Conservation (phyloP, 441 rosid genomes). For the Hura crepitans region DNA sequence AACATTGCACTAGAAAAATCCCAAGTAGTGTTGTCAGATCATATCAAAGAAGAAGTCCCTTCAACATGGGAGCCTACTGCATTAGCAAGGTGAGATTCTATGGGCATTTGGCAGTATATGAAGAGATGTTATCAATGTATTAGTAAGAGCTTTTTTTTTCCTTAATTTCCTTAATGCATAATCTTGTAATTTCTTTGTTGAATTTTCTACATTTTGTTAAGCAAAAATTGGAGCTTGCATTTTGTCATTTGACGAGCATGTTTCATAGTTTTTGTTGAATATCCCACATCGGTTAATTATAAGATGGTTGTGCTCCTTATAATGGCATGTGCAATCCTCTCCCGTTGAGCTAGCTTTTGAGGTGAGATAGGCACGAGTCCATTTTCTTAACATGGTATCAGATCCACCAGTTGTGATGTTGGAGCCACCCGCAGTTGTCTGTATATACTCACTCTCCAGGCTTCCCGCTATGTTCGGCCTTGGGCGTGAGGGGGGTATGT, state of each 20-base stretch:
- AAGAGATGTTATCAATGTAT: neutral
- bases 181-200: neutral
- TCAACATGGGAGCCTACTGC: slow-evolving; percentile 93
- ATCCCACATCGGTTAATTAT: too few species aligned
- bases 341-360: too few species aligned
- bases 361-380: too few species aligned
- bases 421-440: too few species aligned
- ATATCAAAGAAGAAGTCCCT: slow-evolving; percentile 82
- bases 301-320: too few species aligned
- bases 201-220: neutral
- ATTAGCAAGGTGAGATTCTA: slow-evolving; percentile 61
- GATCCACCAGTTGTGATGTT: too few species aligned
- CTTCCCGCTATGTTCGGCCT: too few species aligned
- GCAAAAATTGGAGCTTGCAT: neutral
- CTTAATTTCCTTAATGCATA: neutral
- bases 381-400: too few species aligned
- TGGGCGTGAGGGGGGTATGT: too few species aligned
- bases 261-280: neutral
- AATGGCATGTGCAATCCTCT: too few species aligned
- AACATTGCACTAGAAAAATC: slow-evolving; percentile 80
- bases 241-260: neutral
- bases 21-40: slow-evolving; percentile 57
- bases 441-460: too few species aligned
- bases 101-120: neutral
- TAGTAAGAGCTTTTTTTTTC: neutral